Evolutionary conservation across 2,329 filamentous ascomycete species (phyloP).

Genomic region (Phaeophleospora eucalypticola): DNA sequence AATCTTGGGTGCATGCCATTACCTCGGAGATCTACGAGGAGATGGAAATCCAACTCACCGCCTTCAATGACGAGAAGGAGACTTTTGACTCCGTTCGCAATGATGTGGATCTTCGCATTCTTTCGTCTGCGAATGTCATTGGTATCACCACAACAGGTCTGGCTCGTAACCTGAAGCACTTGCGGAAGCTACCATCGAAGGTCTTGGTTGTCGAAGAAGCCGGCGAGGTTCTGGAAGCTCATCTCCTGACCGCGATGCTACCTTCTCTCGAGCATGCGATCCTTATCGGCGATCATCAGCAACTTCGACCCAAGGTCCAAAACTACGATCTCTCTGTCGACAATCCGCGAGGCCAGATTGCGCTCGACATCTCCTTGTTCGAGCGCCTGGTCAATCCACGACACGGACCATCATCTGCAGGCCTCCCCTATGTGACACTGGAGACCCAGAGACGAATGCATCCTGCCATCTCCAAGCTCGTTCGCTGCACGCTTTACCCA

Average conservation of each 20-base stretch:
- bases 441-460: constrained; percentile 63
- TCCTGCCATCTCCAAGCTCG: constrained; percentile 56
- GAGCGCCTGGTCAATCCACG: constrained; percentile 51
- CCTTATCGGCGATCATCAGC: constrained; percentile 61
- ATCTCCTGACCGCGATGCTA: constrained; percentile 57
- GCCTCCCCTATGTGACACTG: constrained; percentile 38
- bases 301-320: constrained; percentile 57
- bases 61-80: constrained; percentile 4
- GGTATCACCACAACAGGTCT: constrained; percentile 59
- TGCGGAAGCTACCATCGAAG: constrained; percentile 49
- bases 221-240: constrained; percentile 63
- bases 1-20: constrained; percentile 1
- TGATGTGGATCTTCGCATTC: constrained; percentile 39
- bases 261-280: constrained; percentile 59
- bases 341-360: constrained; percentile 45
- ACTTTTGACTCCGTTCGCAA: constrained; percentile 12
- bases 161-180: constrained; percentile 48
- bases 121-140: constrained; percentile 48
- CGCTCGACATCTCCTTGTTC: constrained; percentile 59
- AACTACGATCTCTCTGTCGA: constrained; percentile 54
- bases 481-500: constrained; percentile 57
- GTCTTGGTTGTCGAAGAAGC: constrained; percentile 54
- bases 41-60: constrained; percentile 9
- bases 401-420: too few relatives aligned
- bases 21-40: constrained; percentile 10